A percentile compares a stretch with the other conserved stretches of the same genome.
phyloP scores from a whole-genome alignment of 2,329 filamentous ascomycete species.

The Fusarium subtropicale region DNA sequence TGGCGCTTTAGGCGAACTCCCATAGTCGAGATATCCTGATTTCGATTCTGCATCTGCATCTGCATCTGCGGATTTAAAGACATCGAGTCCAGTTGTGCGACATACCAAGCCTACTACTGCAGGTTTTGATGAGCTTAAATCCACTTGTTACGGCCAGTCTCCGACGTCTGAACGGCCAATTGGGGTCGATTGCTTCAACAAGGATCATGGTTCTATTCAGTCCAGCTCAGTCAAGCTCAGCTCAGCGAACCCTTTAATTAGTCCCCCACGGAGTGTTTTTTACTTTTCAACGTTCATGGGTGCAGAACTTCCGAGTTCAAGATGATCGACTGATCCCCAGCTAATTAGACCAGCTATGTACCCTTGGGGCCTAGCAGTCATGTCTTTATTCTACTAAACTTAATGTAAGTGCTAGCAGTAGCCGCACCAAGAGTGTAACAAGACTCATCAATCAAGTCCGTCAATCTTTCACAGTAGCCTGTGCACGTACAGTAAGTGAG shows the following conservation, averaged over 20 bases:
- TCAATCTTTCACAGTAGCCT: background rate
- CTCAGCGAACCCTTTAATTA: background rate
- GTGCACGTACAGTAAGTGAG: background rate
- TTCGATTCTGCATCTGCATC: background rate
- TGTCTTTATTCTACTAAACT: background rate
- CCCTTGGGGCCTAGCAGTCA: background rate
- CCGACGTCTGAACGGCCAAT: background rate
- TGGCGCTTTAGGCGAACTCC: slow-evolving; percentile 7
- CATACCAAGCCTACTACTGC: slow-evolving; percentile 11
- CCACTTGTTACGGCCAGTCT: slow-evolving; percentile 12
- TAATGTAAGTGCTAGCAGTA: background rate
- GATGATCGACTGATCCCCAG: slow-evolving; percentile 1
- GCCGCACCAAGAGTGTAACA: background rate
- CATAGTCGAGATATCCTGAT: background rate
- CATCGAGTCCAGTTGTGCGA: background rate
- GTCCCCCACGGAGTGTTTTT: background rate
- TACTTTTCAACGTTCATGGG: background rate
- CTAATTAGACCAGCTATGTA: background rate
- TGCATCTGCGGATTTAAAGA: background rate
- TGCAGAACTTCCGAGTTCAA: background rate
- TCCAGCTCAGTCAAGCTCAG: background rate
- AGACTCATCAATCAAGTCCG: background rate
- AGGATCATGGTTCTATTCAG: background rate
- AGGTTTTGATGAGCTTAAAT: slow-evolving; percentile 32
- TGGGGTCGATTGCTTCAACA: background rate